Conservation (phyloP, 345 rosid genomes). For the Lepidium didymum region DNA sequence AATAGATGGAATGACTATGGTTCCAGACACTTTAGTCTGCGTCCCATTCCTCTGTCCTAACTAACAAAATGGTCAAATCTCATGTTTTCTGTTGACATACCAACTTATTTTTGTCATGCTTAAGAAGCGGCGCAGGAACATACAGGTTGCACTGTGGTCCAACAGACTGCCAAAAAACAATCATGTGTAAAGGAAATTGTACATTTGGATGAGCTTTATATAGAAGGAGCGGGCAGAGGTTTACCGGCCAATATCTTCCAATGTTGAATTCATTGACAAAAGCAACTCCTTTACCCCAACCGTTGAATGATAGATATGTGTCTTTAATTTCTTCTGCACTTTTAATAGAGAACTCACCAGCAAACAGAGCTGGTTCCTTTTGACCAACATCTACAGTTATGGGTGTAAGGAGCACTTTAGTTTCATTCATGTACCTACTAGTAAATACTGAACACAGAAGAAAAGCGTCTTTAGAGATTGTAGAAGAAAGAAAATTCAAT, state of each 20-base stretch:
- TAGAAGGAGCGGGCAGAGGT: neutral
- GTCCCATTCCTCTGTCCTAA: neutral
- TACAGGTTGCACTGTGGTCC: constrained; percentile 91
- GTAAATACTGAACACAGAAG: neutral
- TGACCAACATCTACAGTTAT: constrained; percentile 38
- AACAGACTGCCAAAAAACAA: constrained; percentile 42
- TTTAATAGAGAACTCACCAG: constrained; percentile 49
- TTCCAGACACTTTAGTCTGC: neutral
- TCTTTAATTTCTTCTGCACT: constrained; percentile 46
- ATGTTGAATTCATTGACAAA: constrained; percentile 71
- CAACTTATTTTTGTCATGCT: constrained; percentile 52
- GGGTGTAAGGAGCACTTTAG: neutral
- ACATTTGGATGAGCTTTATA: neutral
- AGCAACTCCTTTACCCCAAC: constrained; percentile 88
- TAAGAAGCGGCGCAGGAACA: constrained; percentile 72
- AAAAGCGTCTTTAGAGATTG: neutral
- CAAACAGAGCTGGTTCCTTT: constrained; percentile 60
- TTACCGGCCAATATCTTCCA: constrained; percentile 96
- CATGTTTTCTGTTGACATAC: constrained; percentile 28
- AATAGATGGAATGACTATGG: neutral
- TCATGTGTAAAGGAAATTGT: neutral
- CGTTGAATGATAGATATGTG: constrained; percentile 66
- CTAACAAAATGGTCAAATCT: neutral
- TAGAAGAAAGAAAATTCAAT: neutral
- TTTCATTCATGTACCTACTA: neutral